Percentiles rank a stretch among this genome's conserved stretches.
Conservation (phyloP, 306 rosid genomes). For the Citrullus amarus region DNA sequence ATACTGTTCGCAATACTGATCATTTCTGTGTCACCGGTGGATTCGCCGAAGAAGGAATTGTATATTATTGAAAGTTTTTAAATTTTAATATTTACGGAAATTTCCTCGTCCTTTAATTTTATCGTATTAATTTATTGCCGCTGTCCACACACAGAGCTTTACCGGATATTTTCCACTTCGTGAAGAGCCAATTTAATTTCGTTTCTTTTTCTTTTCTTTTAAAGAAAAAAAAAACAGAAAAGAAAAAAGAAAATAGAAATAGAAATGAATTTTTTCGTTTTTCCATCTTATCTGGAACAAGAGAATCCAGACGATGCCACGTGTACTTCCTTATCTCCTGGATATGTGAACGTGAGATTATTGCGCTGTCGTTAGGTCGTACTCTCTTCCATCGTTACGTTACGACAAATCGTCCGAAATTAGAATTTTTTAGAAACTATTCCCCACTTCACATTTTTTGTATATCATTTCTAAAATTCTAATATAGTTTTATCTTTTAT, state of each 20-base stretch:
- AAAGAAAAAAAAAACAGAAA: background rate
- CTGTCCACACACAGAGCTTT: background rate
- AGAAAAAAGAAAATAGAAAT: background rate
- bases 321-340: slow-evolving; percentile 6
- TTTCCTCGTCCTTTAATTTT: background rate
- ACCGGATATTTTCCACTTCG: background rate
- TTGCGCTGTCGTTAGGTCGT: background rate
- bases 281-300: slow-evolving; percentile 2
- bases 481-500: background rate
- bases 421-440: background rate
- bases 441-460: background rate
- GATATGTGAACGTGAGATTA: background rate
- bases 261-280: background rate
- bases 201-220: background rate
- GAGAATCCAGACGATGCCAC: slow-evolving; percentile 3
- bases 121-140: background rate
- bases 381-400: background rate
- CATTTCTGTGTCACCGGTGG: background rate
- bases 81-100: background rate
- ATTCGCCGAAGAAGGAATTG: background rate
- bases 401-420: background rate
- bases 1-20: background rate
- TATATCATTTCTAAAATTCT: background rate
- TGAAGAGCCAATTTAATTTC: background rate
- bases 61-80: background rate